Evolutionary conservation across 352 stramenopile species (phyloP), one percentile per base, ranked within the genome.

Genomic region (Halophytophthora batemanensis): DNA sequence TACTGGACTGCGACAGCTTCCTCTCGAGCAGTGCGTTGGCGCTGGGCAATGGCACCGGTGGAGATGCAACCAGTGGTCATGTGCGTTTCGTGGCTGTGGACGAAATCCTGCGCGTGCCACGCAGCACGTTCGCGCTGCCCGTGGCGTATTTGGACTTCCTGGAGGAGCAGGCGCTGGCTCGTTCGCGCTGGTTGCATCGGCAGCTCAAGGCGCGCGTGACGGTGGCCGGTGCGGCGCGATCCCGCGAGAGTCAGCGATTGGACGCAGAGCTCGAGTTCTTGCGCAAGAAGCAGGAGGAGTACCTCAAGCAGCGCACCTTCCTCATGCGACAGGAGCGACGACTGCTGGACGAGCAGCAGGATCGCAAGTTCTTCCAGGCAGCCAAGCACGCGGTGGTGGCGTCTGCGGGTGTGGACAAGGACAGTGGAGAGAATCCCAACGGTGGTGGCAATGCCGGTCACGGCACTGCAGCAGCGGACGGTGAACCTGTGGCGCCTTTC

Each of bases 91-190:
- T 90, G 40, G 82, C 80, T 7, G 52, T 93, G 18, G 83, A 91
- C 43, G 83, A 93, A 54, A 89, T 88, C 54, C 52, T 93, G 10
- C 76, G 80, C 17, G 80, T 89, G 6, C 83, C 83, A 0, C 64
- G 74, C 13, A 81, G 77, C 33, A 92, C 83, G 13, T 94, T 87
- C 58, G 71, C 75, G 6, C 52, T 94, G 10, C 75, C 81, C 6
- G 61, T 92, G 12, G 83, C 81, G 33, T 92, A 79, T 45, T 50
- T 92, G 38, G 79, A 90, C 36, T 90, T 77, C 42, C 57, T 94
- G 4, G 77, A 90, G 28, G 73, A 87, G 23, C 66, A 85, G 33
- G 68, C 82, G 1, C 44, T 87, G 1, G 73, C 82, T 25, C 71
- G 77, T 1, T 76, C 73, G 7, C 65, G 71, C 8, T 67, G 65